phyloP scores from a whole-genome alignment of 148 eudicot genomes.

The Polygonum maritimum region DNA sequence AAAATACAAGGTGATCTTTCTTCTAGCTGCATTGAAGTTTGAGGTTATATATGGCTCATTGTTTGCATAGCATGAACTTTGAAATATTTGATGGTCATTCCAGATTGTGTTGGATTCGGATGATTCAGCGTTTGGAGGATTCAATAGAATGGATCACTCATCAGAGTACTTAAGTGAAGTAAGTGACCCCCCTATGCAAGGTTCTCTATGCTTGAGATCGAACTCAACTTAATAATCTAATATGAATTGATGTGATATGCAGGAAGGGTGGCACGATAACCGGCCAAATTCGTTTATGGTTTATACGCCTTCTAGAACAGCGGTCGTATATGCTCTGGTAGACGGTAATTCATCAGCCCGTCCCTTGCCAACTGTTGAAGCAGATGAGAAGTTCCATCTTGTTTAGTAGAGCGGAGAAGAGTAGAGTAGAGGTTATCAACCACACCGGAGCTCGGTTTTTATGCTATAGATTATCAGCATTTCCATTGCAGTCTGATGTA shows the following conservation, averaged over 20 bases:
- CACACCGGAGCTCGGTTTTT: not conserved
- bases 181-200: conserved; percentile 22
- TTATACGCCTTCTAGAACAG: conserved; percentile 80
- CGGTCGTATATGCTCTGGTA: conserved; percentile 63
- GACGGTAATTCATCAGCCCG: conserved; percentile 19
- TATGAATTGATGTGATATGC: conserved; percentile 5
- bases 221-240: no score
- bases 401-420: not conserved
- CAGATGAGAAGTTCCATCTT: not conserved
- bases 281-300: conserved; percentile 71
- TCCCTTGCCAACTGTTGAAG: not conserved
- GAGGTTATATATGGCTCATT: not conserved
- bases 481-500: not conserved
- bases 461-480: not conserved
- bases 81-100: conserved; percentile 6
- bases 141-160: conserved; percentile 54
- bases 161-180: conserved; percentile 74
- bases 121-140: conserved; percentile 71
- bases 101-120: conserved; percentile 91
- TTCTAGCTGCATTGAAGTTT: conserved; percentile 31
- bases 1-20: conserved; percentile 64
- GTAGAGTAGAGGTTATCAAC: no score
- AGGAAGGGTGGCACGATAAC: conserved; percentile 66
- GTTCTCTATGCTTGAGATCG: not conserved
- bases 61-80: not conserved